phyloP scores from a whole-genome alignment of 108 stramenopile genomes.

The Cyclotella choctawhatcheeana region DNA sequence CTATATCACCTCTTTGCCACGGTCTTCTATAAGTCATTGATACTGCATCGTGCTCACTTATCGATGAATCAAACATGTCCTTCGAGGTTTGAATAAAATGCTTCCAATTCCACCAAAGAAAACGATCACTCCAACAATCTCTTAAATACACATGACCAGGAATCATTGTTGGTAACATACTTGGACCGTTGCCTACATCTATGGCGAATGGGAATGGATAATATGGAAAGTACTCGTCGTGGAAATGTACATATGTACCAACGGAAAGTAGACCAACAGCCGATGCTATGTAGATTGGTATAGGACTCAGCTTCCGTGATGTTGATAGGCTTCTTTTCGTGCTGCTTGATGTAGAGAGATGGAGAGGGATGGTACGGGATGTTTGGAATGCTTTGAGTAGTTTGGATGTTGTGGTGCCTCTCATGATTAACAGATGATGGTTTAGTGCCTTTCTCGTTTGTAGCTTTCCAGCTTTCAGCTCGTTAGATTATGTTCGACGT shows the following conservation, averaged over 20 bases:
- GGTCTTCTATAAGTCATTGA: conserved; percentile 23
- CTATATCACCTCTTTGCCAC: conserved; percentile 61
- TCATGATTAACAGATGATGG: no score
- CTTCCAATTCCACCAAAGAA: conserved; percentile 22
- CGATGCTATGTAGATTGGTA: conserved; percentile 6
- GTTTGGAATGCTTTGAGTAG: not conserved
- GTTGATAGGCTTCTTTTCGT: not conserved
- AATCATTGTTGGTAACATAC: conserved; percentile 83
- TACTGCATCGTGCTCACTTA: not conserved
- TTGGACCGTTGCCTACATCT: conserved; percentile 62
- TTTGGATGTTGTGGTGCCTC: not conserved
- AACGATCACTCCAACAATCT: conserved; percentile 51
- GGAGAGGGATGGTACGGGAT: not conserved
- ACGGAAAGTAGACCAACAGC: not conserved
- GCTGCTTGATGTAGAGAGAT: not conserved
- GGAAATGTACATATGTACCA: conserved; percentile 24
- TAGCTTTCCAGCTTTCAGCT: no score
- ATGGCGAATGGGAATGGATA: conserved; percentile 63
- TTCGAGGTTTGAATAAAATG: conserved; percentile 2
- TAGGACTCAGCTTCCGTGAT: not conserved
- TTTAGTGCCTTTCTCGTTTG: no score
- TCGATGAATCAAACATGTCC: not conserved
- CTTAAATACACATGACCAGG: conserved; percentile 68
- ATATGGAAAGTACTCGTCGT: conserved; percentile 32
- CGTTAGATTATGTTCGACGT: no score